phyloP scores from a whole-genome alignment of 1,284 basidiomycete genomes.

The Sanghuangporus sanghuang region DNA sequence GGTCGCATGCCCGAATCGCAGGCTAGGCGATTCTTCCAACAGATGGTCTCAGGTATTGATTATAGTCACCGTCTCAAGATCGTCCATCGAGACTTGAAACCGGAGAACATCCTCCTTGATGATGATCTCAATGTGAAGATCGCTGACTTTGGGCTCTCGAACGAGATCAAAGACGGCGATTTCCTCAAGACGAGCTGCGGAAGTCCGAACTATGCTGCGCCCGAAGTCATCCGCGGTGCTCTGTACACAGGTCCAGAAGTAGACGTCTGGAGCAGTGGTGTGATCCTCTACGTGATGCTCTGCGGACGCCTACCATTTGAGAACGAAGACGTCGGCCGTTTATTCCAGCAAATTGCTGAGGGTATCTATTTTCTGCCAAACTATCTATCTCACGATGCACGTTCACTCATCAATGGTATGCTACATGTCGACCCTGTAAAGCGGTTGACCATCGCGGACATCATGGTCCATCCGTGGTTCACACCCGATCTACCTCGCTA shows the following conservation, averaged over 20 bases:
- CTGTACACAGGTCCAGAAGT: slow-evolving; percentile 94
- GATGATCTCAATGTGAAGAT: slow-evolving; percentile 88
- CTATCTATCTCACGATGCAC: slow-evolving; percentile 73
- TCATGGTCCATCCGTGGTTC: slow-evolving; percentile 87
- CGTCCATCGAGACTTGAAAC: slow-evolving; percentile 93
- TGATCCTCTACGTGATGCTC: slow-evolving; percentile 94
- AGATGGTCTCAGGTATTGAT: slow-evolving; percentile 93
- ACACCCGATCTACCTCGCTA: slow-evolving; percentile 82
- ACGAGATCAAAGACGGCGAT: slow-evolving; percentile 92
- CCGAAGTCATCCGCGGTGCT: slow-evolving; percentile 90
- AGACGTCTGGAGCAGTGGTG: slow-evolving; percentile 96
- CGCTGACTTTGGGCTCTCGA: slow-evolving; percentile 91
- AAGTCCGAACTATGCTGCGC: slow-evolving; percentile 94
- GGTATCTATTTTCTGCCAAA: slow-evolving; percentile 81
- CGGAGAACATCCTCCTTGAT: slow-evolving; percentile 83
- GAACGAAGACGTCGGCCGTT: slow-evolving; percentile 86
- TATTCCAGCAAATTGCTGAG: slow-evolving; percentile 95
- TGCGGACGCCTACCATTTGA: slow-evolving; percentile 92
- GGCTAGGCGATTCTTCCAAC: slow-evolving; percentile 91
- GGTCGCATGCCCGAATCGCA: slow-evolving; percentile 84
- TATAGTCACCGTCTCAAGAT: slow-evolving; percentile 94
- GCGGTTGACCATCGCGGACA: slow-evolving; percentile 87
- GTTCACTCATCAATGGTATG: slow-evolving; percentile 79
- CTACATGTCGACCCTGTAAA: slow-evolving; percentile 89
- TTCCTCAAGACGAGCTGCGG: slow-evolving; percentile 94